These are phyloP conservation scores for Stygiomarasmius scandens DNA, from an alignment of 1,284 basidiomycete genomes.

Conservation along the genomic window DNA sequence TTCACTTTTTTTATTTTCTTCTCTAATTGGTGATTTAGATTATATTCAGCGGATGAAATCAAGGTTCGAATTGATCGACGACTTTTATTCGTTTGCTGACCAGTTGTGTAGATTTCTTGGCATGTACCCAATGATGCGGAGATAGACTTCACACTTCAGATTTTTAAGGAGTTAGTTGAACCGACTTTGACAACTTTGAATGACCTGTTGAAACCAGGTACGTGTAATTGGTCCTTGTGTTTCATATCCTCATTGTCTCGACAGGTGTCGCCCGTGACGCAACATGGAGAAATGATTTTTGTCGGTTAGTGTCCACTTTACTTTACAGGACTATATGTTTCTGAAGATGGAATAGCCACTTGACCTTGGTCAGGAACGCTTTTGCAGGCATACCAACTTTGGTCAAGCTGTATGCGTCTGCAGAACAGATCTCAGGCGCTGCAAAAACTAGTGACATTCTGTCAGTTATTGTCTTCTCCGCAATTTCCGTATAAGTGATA, in stretches of 20 bases:
- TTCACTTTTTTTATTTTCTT: no score
- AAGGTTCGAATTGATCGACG: conserved; percentile 37
- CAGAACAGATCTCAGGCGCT: conserved; percentile 43
- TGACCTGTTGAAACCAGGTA: conserved; percentile 57
- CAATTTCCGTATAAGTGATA: conserved; percentile 14
- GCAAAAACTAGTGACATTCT: conserved; percentile 60
- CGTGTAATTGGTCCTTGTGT: conserved; percentile 11
- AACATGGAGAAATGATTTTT: conserved; percentile 89
- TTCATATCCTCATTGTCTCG: conserved; percentile 2
- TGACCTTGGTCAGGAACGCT: conserved; percentile 67
- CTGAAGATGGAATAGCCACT: conserved; percentile 40
- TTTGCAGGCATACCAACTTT: conserved; percentile 72
- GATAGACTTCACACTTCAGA: conserved; percentile 75
- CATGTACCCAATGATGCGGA: conserved; percentile 70
- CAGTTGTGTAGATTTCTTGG: conserved; percentile 68
- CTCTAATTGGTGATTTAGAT: conserved; percentile 33
- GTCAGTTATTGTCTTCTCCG: conserved; percentile 38
- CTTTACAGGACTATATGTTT: neutral
- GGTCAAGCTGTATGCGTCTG: conserved; percentile 51
- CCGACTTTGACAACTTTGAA: conserved; percentile 69
- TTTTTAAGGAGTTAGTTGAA: conserved; percentile 74
- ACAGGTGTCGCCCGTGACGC: conserved; percentile 52
- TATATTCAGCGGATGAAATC: conserved; percentile 62
- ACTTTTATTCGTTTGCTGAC: neutral
- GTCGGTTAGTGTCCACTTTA: conserved; percentile 51